Conservation (phyloP, 805 yeast genomes). For the Peterozyma toletana region DNA sequence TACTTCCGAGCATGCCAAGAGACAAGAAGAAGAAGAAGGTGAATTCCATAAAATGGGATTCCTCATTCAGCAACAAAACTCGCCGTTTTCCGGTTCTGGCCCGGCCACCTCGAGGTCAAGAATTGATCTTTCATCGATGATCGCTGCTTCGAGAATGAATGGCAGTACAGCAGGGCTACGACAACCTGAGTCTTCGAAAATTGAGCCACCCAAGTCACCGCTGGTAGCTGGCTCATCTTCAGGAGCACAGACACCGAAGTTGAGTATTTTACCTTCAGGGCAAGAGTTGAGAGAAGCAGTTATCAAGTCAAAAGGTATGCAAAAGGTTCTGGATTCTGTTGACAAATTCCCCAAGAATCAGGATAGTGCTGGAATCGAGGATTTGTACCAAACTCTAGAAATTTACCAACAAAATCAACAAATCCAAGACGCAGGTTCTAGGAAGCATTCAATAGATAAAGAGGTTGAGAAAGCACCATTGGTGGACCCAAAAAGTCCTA, state of each 20-base stretch:
- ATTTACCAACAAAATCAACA: not conserved
- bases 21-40: slow-evolving; percentile 88
- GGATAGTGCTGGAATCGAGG: slow-evolving; percentile 16
- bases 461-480: slow-evolving; percentile 7
- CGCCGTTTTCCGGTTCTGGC: slow-evolving; percentile 18
- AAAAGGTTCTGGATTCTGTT: slow-evolving; percentile 60
- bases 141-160: not conserved
- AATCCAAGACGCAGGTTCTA: not conserved
- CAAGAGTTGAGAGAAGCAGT: slow-evolving; percentile 51
- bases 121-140: not conserved
- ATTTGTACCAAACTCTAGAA: slow-evolving; percentile 6
- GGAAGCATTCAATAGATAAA: slow-evolving; percentile 1
- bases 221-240: not conserved
- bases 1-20: slow-evolving; percentile 60
- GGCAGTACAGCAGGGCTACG: no score
- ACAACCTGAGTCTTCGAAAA: not conserved
- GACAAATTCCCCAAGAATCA: slow-evolving; percentile 51
- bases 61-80: slow-evolving; percentile 58
- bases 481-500: not conserved
- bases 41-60: slow-evolving; percentile 84
- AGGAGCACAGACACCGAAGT: slow-evolving; percentile 12
- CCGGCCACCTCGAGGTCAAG: not conserved
- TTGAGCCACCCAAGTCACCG: not conserved
- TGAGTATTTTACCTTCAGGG: slow-evolving; percentile 43
- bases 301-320: slow-evolving; percentile 69